Evolutionary conservation across 805 yeast genomes (phyloP), one percentile per base, ranked within the genome.

Genomic region (Candida nonsorbophila): DNA sequence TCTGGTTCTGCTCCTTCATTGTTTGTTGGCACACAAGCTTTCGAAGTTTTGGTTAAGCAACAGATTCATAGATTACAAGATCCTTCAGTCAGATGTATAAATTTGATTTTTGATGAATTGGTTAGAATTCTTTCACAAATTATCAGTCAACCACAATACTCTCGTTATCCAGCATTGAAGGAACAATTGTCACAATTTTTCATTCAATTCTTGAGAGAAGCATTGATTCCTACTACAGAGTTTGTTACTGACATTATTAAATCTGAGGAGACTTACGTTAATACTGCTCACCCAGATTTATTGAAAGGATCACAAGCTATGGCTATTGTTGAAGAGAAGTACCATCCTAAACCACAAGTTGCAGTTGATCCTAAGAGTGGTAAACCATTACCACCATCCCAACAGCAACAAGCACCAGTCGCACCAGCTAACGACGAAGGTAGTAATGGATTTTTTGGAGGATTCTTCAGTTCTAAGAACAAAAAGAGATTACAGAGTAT

Each of bases 251-350:
- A 92, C 55, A 71, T 92, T 35, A 86, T 92, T 44, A 66, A 59
- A 35, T 68, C 95, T 36, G 98, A 92, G 60, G 90, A 88, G 49
- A 81, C 95, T 3, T 92, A 92, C 58, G 87, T 92, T 45, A 92
- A 92, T 60, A 92, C 98, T 4, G 97, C 95, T 2, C 98, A 92
- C 53, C 97, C 97, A 4, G 97, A 92, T 55, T 75, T 92, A 49
- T 71, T 92, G 45, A 88, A 84, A 55, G 98, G 98, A 26, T 81
- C 94, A 19, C 88, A 83, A 49, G 97, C 97, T 5, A 82, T 90
- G 92, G 78, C 84, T 4, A 79, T 86, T 55, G 95, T 92, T 19
- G 79, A 84, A 53, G 97, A 92, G 44, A 84, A 77, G 55, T 62
- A 86, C 58, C 92, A 77, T 46, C 84, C 85, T 14, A 62, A 68